Base-by-base conservation (phyloP, 345 rosid genomes). In the Ceriops decandra region DNA sequence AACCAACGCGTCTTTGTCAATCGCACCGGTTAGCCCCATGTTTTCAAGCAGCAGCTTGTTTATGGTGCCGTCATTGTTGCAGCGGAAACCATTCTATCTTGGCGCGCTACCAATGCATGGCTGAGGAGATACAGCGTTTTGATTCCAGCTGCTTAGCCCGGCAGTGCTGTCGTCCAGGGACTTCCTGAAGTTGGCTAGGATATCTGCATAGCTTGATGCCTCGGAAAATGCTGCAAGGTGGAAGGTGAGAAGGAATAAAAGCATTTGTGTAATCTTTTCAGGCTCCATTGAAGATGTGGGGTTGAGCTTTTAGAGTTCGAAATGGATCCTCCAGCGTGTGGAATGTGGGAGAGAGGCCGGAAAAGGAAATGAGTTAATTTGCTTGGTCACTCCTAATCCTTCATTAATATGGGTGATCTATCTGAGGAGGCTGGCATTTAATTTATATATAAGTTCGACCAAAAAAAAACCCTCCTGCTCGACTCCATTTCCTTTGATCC, bases 71-170 rank as follows among this genome's bases (percentile, higher is more conserved):
- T 78, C 68, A 0, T 64, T n/a, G 26, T 21, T 38, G 74, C 98
- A 93, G 24, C 58, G 69, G 36, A 93, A 63, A 5, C 96, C 98
- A 0, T 46, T 66, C 98, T 97, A 93, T 7, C 57, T 71, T 0
- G 79, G 27, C 16, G 31, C 3, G 51, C 64, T 38, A 26, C 74
- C 76, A 0, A 36, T 67, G 75, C 86, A 83, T 3, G 91, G 89
- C 0, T 7, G 6, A 49, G 72, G 67, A 0, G 67, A 0, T 72
- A 36, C 0, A 61, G 70, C 3, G 82, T 17, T 1, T 20, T 20
- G 53, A n/a, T 60, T 36, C 97, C 98, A 90, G 38, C 68, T 61
- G 16, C 13, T 6, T 2, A 93, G 75, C 0, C 38, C 62, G 4
- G 73, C 42, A 49, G 61, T 33, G 46, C 82, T 78, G 3, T 69